Evolutionary conservation across 208 protist genomes (phyloP), one percentile per base, ranked within the genome.

Genomic region (Leishmania mexicana): DNA sequence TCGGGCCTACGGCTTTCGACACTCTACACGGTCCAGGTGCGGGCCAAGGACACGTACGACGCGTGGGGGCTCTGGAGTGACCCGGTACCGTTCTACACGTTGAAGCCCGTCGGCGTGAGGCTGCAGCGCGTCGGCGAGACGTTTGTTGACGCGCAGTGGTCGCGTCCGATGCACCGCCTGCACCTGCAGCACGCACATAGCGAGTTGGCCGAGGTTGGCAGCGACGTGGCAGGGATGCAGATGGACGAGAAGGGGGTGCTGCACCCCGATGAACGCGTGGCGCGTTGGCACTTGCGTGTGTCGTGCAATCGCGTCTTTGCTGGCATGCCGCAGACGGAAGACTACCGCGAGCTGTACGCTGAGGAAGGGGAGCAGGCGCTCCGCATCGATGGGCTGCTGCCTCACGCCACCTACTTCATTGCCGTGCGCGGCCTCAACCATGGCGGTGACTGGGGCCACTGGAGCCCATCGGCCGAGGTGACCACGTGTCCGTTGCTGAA

Each of bases 31-130:
- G 95, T 98, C 19, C 84, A 96, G 83, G 95, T 98, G 11, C 91
- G 94, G 15, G 95, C 94, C 17, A 97, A 96, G 86, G 96, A 98
- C 83, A 97, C 95, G 67, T 96, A 98, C 81, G 88, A 97, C 81
- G 92, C 95, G 78, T 98, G 94, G 95, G 96, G 96, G 68, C 87
- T 98, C 51, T 98, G 96, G 95, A 97, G 92, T 76, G 91, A 96
- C 81, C 75, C 90, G 35, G 83, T 90, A 58, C 79, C 76, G 28
- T 97, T 98, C 80, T 84, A 94, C 67, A 98, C 96, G 57, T 87
- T 98, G 54, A 85, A 92, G 74, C 87, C 91, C 7, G 92, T 98
- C 42, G 78, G 83, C 49, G 81, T 92, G 35, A 79, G 79, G 31
- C 65, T 96, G 72, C 83, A 92, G 60, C 81, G 81, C 2, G 70